Evolutionary conservation across 2,329 filamentous ascomycete genomes (phyloP).

Genomic region (Fusarium decemcellulare): DNA sequence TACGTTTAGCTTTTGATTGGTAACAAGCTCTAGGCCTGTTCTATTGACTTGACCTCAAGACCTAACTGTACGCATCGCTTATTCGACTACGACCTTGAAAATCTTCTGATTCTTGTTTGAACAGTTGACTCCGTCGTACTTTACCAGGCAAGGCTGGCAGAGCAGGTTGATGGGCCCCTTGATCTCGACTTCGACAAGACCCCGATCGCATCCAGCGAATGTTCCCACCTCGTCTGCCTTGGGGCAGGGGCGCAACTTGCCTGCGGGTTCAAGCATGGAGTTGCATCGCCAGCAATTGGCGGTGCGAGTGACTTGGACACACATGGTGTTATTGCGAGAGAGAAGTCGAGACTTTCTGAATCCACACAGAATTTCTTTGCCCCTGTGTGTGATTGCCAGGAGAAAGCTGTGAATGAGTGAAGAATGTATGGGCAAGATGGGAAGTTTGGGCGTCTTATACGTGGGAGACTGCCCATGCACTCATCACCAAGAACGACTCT

Average conservation of each 20-base stretch:
- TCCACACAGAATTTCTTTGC: too few species aligned
- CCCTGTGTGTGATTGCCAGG: too few species aligned
- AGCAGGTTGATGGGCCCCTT: constrained; percentile 14
- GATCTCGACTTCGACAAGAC: not conserved
- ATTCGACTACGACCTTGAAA: too few species aligned
- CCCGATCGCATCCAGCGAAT: not conserved
- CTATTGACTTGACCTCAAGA: not conserved
- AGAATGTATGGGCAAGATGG: too few species aligned
- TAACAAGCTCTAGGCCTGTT: too few species aligned
- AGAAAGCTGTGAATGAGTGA: too few species aligned
- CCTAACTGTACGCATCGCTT: not conserved
- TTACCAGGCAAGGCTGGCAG: constrained; percentile 11
- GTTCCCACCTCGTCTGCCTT: not conserved
- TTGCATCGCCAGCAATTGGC: constrained; percentile 23
- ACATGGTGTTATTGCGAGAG: constrained; percentile 13
- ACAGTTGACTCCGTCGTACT: constrained; percentile 10
- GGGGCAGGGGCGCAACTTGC: constrained; percentile 12
- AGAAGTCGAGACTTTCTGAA: too few species aligned
- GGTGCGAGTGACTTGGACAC: not conserved
- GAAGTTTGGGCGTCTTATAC: too few species aligned
- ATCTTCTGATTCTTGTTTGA: constrained; percentile 13
- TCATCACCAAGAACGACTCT: too few species aligned
- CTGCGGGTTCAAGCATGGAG: constrained; percentile 9
- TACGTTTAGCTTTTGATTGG: not conserved
- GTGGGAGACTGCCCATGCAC: too few species aligned